Conservation (phyloP, 495 filamentous ascomycete species). For the Hypoxylon trugodes region DNA sequence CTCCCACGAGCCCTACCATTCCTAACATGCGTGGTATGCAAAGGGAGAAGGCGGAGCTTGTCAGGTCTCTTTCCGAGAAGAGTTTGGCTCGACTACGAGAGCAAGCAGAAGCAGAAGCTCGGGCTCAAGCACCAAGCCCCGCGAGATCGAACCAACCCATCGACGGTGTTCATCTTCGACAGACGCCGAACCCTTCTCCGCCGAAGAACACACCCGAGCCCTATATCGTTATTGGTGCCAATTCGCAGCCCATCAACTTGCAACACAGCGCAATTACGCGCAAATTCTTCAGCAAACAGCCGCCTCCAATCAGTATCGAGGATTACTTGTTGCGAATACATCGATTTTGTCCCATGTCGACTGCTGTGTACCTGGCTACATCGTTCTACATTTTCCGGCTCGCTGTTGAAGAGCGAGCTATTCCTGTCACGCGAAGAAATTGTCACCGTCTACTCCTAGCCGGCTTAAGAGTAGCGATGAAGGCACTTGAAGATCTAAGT, state of each 20-base stretch:
- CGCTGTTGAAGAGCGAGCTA: constrained; percentile 73
- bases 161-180: constrained; percentile 56
- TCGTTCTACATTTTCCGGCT: constrained; percentile 88
- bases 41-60: constrained; percentile 65
- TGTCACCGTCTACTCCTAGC: constrained; percentile 88
- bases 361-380: constrained; percentile 92
- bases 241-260: constrained; percentile 67
- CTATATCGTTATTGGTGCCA: constrained; percentile 65
- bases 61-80: constrained; percentile 60
- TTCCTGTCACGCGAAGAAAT: constrained; percentile 81
- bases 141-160: constrained; percentile 42
- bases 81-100: constrained; percentile 51
- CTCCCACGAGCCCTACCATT: constrained; percentile 64
- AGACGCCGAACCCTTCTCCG: constrained; percentile 37
- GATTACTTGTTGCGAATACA: constrained; percentile 90
- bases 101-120: constrained; percentile 35
- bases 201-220: constrained; percentile 45
- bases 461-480: constrained; percentile 86
- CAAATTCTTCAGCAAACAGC: constrained; percentile 89
- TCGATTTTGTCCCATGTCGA: constrained; percentile 92
- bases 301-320: constrained; percentile 80
- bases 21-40: constrained; percentile 68
- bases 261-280: constrained; percentile 84
- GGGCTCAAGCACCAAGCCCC: constrained; percentile 11
- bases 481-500: constrained; percentile 87